Evolutionary conservation across 2,329 filamentous ascomycete species (phyloP), one percentile per base, ranked within the genome.

Genomic region (Herpomyces periplanetae): DNA sequence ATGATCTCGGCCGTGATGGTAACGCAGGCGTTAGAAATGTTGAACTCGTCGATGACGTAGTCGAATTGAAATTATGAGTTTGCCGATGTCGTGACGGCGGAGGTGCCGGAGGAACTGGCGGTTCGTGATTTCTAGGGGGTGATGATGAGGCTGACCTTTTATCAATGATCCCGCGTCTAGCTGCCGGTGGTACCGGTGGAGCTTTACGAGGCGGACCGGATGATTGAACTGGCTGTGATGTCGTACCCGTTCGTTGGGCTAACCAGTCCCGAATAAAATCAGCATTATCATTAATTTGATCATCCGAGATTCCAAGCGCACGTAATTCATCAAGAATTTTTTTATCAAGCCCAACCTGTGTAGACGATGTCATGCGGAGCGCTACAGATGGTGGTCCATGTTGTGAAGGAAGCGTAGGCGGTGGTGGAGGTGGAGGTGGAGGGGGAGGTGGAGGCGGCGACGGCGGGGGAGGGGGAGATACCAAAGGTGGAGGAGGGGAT

Each of bases 111-210:
- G 41, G 41, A 11, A 37, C 36, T 7, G 34, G 34, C 11, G 27
- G 63, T 50, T 30, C 33, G n/a, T 24, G 24, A 21, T 31, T 30
- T 9, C 29, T 23, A 12, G 26, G 27, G 20, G 27, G 26, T 20
- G 32, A 35, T 5, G 27, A 18, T 13, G 33, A 31, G 19, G 34
- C 26, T 4, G 55, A 57, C 36, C 69, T 66, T 59, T 47, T 3
- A 63, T 69, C 33, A 56, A 80, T 38, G 68, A 85, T 14, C 80
- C 80, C 22, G 80, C 80, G 36, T 87, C 73, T 21, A 68, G 56
- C 29, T 26, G 16, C 16, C 15, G 37, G 34, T 16, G 37, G 34
- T 15, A 43, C 43, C 19, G 34, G 37, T 18, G 51, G 43, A n/a
- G 52, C 51, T 7, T 53, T 52, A 8, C 46, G 44, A 12, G 57